Base-by-base conservation (phyloP, 345 rosid species). In the Schrenkiella parvula region DNA sequence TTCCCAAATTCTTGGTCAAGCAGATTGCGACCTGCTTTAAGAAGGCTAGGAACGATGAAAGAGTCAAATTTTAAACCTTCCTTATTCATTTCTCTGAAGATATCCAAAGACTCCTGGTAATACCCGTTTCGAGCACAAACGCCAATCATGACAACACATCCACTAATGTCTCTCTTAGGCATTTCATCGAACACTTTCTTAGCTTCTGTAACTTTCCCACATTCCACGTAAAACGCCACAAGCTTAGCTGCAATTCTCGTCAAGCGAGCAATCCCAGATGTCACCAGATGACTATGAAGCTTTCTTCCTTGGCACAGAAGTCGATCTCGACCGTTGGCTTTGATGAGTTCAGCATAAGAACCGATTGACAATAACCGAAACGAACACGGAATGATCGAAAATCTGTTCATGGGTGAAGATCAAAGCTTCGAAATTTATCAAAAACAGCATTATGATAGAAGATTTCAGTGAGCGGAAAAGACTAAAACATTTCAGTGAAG, bases 131-230 rank as follows among this genome's bases (percentile, higher is more conserved):
- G 83, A 56, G 86, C 68, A 61, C 73, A 89, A 29, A 87, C 86
- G 34, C 89, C 91, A 21, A 80, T 72, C 71, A 89, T 82, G 42
- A 70, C 71, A 47, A 78, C 78, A 86, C 95, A 89, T 21, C 84
- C 57, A 18, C 80, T 77, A 47, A 73, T 53, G 35, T 83, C 81
- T 66, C 83, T 66, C 2, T 74, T 34, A 3, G 89, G 89, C 72
- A 91, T 86, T 85, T 74, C 66, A 68, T 90, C 95, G 68, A 90
- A 93, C 91, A 90, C 29, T 19, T 84, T 86, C 41, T 80, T 82
- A 6, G 97, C 96, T 65, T 73, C 63, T 1, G 22, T 3, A 28
- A 78, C 19, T 28, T 73, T 80, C 18, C 77, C 85, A 68, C 84
- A 79, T 47, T 82, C 82, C 0, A 70, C 38, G 22, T 92, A 92